Base-by-base conservation (phyloP, 208 protist species). In the Naegleria gruberi region DNA sequence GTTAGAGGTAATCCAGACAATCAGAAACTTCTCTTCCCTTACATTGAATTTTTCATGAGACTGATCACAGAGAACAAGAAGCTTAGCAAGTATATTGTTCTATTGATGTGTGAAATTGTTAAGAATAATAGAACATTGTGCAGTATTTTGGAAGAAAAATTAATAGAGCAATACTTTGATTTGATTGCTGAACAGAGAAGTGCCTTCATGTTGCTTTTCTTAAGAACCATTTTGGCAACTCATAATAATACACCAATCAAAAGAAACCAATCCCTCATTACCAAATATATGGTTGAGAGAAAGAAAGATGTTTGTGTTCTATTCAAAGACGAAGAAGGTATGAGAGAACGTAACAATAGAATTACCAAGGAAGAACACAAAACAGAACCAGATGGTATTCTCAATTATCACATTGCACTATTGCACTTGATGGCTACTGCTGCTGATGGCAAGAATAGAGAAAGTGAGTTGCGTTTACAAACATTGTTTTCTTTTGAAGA, bases 271-370 rank as follows among this genome's bases (percentile, higher is more conserved):
- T 44, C n/a, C 23, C 37, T 83, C n/a, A 44, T 83, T 44, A 83
- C 40, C 15, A 83, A 83, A 83, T 44, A 30, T 41, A 44, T 83
- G 30, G 12, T 83, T 15, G 40, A 83, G 44, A 43, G 40, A 44
- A 44, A 44, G n/a, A 83, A 83, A 44, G 40, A 83, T 44, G 77
- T 83, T 4, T 7, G 42, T 4, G 44, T 83, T 83, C 40, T 83
- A 37, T 83, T 83, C 37, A 83, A 83, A 41, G 77, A 83, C n/a
- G 40, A 41, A 30, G 77, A 83, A 83, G 40, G 77, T 26, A 83
- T 44, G 77, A 83, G n/a, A 41, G 40, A 83, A 83, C n/a, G 77
- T 17, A 43, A 41, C 37, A 44, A 41, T 44, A 6, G n/a, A 4
- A 83, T 83, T 44, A n/a, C 12, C 7, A 41, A 83, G 23, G 37